Percentiles rank a stretch among this genome's conserved stretches.
phyloP scores from a whole-genome alignment of 2,329 filamentous ascomycete species.

The Aureobasidium melanogenum region DNA sequence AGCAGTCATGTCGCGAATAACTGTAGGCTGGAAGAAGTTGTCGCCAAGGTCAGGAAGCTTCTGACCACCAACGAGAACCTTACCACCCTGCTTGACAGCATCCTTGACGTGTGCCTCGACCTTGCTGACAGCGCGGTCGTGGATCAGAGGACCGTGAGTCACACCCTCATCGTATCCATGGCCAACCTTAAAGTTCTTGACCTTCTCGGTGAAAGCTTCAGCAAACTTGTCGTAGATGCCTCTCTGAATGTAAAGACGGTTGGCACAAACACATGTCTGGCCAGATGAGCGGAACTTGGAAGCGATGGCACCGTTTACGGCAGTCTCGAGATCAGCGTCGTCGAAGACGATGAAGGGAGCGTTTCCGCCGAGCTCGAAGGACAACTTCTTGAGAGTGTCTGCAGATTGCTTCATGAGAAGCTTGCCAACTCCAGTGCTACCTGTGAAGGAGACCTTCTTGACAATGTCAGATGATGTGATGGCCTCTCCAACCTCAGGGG shows the following conservation, averaged over 20 bases:
- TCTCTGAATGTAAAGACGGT: slow-evolving; percentile 70
- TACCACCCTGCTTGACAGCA: slow-evolving; percentile 67
- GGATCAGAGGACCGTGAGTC: slow-evolving; percentile 78
- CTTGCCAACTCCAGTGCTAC: slow-evolving; percentile 56
- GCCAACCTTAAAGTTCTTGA: slow-evolving; percentile 66
- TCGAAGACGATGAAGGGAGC: slow-evolving; percentile 96
- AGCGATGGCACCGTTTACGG: slow-evolving; percentile 71
- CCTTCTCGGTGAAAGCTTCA: slow-evolving; percentile 59
- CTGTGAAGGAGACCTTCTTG: slow-evolving; percentile 91
- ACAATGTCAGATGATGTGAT: slow-evolving; percentile 69
- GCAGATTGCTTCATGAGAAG: slow-evolving; percentile 88
- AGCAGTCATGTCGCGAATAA: slow-evolving; percentile 75
- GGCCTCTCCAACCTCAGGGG: slow-evolving; percentile 64
- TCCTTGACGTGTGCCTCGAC: slow-evolving; percentile 73
- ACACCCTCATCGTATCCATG: slow-evolving; percentile 60
- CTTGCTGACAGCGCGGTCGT: slow-evolving; percentile 71
- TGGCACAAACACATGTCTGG: slow-evolving; percentile 80
- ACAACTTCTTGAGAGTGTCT: slow-evolving; percentile 74
- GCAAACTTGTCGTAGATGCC: slow-evolving; percentile 71
- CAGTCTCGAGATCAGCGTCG: slow-evolving; percentile 75
- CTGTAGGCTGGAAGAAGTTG: slow-evolving; percentile 86
- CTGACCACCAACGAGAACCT: slow-evolving; percentile 66
- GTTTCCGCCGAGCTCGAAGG: slow-evolving; percentile 89
- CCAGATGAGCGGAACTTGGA: slow-evolving; percentile 92
- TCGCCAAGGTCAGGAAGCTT: slow-evolving; percentile 63